Conservation (phyloP, 2,329 filamentous ascomycete genomes). For the Alternaria triticimaculans region DNA sequence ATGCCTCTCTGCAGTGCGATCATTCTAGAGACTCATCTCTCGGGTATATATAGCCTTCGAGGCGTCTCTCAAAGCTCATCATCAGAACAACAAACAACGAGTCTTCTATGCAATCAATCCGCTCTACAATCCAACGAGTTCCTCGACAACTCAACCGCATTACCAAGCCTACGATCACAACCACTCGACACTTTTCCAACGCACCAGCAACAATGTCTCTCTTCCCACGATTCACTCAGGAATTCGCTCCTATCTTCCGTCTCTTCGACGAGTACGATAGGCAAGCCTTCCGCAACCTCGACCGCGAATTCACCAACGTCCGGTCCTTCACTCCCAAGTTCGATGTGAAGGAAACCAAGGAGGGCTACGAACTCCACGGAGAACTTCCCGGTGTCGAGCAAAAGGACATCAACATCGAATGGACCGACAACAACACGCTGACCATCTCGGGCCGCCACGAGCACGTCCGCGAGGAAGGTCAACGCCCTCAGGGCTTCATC, state of each 20-base stretch:
- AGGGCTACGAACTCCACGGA: slow-evolving; percentile 77
- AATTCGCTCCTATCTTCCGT: slow-evolving; percentile 55
- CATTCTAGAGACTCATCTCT: slow-evolving; percentile 34
- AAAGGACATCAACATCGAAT: slow-evolving; percentile 78
- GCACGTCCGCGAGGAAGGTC: slow-evolving; percentile 65
- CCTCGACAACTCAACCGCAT: slow-evolving; percentile 42
- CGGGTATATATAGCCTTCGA: slow-evolving; percentile 39
- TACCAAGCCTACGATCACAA: slow-evolving; percentile 30
- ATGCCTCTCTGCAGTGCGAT: slow-evolving; percentile 18
- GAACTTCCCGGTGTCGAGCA: slow-evolving; percentile 79
- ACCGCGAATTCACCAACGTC: slow-evolving; percentile 37
- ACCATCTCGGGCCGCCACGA: slow-evolving; percentile 74
- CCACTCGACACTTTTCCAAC: slow-evolving; percentile 27
- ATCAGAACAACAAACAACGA: slow-evolving; percentile 40
- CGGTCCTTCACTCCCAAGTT: slow-evolving; percentile 77
- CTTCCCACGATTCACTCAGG: slow-evolving; percentile 51
- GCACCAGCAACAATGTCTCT: slow-evolving; percentile 49
- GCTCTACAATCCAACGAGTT: slow-evolving; percentile 39
- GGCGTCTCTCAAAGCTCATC: slow-evolving; percentile 16
- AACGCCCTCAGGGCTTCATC: slow-evolving; percentile 56
- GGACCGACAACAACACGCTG: slow-evolving; percentile 76
- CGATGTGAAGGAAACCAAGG: slow-evolving; percentile 74
- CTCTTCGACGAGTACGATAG: slow-evolving; percentile 57
- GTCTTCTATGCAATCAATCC: slow-evolving; percentile 47
- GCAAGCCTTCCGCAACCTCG: slow-evolving; percentile 36